Evolutionary conservation across 2,329 filamentous ascomycete species (phyloP).

Genomic region (Colletotrichum tofieldiae): DNA sequence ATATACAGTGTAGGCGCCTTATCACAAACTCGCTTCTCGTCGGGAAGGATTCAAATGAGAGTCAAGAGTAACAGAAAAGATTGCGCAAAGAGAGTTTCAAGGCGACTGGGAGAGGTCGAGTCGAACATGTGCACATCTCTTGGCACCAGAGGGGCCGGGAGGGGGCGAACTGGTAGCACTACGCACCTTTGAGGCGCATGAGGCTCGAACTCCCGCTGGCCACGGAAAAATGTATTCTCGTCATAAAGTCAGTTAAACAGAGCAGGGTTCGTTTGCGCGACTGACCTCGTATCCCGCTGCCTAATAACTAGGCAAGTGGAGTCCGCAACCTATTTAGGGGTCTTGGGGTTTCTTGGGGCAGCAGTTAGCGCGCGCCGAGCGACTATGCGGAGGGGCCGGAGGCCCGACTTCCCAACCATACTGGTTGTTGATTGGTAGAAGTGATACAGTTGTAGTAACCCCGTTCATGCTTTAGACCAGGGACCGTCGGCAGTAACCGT

Average conservation of each 20-base stretch:
- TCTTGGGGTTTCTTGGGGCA: constrained; percentile 34
- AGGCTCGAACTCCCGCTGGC: background rate
- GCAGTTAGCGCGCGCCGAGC: background rate
- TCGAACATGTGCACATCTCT: no score
- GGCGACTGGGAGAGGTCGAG: background rate
- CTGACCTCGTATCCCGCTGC: constrained; percentile 32
- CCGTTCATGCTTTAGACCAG: background rate
- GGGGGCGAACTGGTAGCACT: background rate
- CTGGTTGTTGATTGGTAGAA: constrained; percentile 11
- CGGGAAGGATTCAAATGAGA: background rate
- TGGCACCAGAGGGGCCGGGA: background rate
- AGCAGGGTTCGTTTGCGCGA: constrained; percentile 3
- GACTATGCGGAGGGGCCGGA: constrained; percentile 14
- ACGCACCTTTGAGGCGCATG: background rate
- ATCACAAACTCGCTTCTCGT: background rate
- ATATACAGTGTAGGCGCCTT: background rate
- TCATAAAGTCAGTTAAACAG: background rate
- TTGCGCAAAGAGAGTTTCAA: background rate
- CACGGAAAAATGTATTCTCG: constrained; percentile 2
- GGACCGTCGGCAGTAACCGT: constrained; percentile 4
- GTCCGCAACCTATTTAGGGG: constrained; percentile 10
- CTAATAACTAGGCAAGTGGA: background rate
- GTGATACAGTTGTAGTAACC: background rate
- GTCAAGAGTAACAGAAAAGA: no score
- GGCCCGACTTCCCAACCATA: background rate